Conservation (phyloP, 164 flowering plant species). For the Vitis rotundifolia region DNA sequence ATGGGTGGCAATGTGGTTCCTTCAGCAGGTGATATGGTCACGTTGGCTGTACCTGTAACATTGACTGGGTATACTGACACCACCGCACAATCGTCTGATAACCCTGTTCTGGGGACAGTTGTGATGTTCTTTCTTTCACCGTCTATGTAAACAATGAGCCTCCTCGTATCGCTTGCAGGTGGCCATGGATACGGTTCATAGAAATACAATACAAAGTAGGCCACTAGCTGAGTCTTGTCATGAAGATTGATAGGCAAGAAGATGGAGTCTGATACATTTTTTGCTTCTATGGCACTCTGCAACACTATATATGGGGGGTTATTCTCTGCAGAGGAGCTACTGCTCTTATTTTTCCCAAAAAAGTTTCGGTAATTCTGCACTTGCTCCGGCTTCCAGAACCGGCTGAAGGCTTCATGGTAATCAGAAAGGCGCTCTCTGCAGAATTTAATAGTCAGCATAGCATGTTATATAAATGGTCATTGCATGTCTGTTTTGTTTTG, state of each 20-base stretch:
- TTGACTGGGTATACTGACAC: constrained; percentile 4
- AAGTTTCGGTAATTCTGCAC: no score
- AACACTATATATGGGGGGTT: background rate
- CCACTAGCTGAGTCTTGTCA: background rate
- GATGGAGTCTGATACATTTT: background rate
- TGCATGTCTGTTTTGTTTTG: no score
- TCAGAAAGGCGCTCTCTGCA: no score
- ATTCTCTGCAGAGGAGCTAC: background rate
- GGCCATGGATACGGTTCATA: no score
- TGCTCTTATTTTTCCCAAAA: no score
- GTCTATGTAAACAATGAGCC: background rate
- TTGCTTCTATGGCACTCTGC: constrained; percentile 6
- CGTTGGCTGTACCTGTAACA: background rate
- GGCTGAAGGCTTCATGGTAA: background rate
- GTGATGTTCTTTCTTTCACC: background rate
- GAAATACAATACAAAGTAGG: constrained; percentile 16
- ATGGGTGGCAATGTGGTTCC: constrained; percentile 9
- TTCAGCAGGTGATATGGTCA: constrained; percentile 4
- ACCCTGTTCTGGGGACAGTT: no score
- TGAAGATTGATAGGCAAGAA: background rate
- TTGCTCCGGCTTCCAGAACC: background rate
- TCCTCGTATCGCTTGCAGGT: no score
- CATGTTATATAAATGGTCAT: no score
- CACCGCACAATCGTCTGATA: background rate
- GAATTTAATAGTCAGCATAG: no score